These are phyloP conservation scores for Aspergillus homomorphus DNA, from an alignment of 495 filamentous ascomycete species.

Conservation along the genomic window DNA sequence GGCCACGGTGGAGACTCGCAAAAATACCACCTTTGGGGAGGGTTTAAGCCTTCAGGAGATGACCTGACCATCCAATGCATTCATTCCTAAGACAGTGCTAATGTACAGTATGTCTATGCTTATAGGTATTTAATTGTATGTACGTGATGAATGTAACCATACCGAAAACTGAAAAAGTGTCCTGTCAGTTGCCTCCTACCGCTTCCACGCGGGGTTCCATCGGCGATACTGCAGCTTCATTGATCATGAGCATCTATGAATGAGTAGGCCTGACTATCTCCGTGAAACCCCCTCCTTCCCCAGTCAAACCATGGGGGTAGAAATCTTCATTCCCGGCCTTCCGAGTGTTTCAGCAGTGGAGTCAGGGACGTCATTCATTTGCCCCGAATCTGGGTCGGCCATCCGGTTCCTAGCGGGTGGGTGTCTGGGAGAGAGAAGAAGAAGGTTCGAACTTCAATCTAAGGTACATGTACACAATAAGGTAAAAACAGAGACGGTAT, in stretches of 20 bases:
- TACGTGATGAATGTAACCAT: too few relatives aligned
- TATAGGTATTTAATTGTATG: too few relatives aligned
- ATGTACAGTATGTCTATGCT: too few relatives aligned
- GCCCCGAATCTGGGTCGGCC: not conserved
- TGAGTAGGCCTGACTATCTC: not conserved
- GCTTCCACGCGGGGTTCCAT: too few relatives aligned
- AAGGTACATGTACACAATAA: not conserved
- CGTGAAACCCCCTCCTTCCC: slow-evolving; percentile 1
- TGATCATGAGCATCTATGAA: not conserved
- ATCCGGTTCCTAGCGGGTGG: slow-evolving; percentile 5
- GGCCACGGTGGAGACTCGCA: too few relatives aligned
- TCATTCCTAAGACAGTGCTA: too few relatives aligned
- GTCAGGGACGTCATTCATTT: slow-evolving; percentile 13
- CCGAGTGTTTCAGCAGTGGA: slow-evolving; percentile 13
- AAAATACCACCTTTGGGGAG: too few relatives aligned
- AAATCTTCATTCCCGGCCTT: slow-evolving; percentile 6
- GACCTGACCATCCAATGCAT: too few relatives aligned
- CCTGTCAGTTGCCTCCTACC: too few relatives aligned
- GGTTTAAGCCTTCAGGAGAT: too few relatives aligned
- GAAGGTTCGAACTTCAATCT: not conserved
- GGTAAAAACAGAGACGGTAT: not conserved
- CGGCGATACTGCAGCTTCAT: not conserved
- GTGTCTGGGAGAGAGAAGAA: too few relatives aligned
- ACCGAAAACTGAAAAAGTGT: too few relatives aligned
- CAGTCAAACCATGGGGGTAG: not conserved